Evolutionary conservation across 352 stramenopile species (phyloP).

Genomic region (Peronospora destructor): DNA sequence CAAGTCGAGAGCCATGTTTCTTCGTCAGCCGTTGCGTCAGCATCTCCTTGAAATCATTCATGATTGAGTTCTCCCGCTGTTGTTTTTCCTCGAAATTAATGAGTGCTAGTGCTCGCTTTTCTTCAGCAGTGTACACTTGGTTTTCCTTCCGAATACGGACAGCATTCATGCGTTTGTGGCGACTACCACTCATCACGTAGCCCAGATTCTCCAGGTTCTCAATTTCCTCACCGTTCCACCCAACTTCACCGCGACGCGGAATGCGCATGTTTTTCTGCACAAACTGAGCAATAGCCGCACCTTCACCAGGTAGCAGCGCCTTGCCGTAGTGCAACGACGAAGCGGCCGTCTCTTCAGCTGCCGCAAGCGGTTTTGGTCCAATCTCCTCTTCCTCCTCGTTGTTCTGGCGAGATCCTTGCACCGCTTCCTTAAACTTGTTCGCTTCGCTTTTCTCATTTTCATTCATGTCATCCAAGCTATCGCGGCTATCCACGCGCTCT

Average conservation of each 20-base stretch:
- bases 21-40: constrained; percentile 82
- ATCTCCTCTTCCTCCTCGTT: constrained; percentile 85
- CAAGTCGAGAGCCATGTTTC: constrained; percentile 79
- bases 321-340: constrained; percentile 86
- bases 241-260: constrained; percentile 96
- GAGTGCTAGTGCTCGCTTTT: constrained; percentile 95
- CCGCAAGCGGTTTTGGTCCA: constrained; percentile 66
- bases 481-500: constrained; percentile 10
- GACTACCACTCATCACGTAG: constrained; percentile 96
- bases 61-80: constrained; percentile 95
- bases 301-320: constrained; percentile 90
- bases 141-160: constrained; percentile 99
- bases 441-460: constrained; percentile 74
- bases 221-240: constrained; percentile 94
- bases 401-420: constrained; percentile 57
- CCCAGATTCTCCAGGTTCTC: constrained; percentile 91
- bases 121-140: constrained; percentile 98
- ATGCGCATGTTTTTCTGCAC: constrained; percentile 99
- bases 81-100: constrained; percentile 99
- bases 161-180: constrained; percentile 98
- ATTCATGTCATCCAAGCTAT: constrained; percentile 17
- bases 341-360: constrained; percentile 41
- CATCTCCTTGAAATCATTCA: constrained; percentile 96
- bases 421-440: constrained; percentile 81
- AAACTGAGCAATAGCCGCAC: constrained; percentile 94